Evolutionary conservation across 2,329 filamentous ascomycete species (phyloP).

Genomic region (Ophiostoma piceae): DNA sequence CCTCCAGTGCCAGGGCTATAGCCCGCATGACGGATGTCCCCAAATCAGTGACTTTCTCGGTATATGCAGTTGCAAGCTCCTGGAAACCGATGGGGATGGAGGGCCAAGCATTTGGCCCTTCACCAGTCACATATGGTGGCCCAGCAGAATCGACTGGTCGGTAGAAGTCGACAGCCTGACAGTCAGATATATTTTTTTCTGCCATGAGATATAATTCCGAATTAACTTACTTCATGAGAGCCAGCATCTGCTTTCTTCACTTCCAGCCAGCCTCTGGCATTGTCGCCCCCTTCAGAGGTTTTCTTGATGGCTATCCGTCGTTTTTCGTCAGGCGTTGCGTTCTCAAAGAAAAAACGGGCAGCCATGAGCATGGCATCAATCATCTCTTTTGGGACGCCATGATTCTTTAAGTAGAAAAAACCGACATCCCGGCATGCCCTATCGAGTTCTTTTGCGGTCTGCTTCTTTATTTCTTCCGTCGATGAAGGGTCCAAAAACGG

Average conservation of each 20-base stretch:
- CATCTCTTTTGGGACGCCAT: neutral
- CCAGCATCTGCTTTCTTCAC: neutral
- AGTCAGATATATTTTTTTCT: neutral
- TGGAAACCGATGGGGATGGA: neutral
- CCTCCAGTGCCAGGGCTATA: neutral
- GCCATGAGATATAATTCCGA: neutral
- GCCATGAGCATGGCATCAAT: conserved; percentile 1
- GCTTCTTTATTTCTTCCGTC: neutral
- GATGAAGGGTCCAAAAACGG: neutral
- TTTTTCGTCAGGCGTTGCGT: neutral
- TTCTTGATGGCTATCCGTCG: neutral
- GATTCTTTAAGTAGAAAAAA: neutral
- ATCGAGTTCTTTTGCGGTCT: neutral
- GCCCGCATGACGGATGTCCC: conserved; percentile 7
- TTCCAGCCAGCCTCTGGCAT: neutral
- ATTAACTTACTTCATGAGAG: neutral
- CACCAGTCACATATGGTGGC: neutral
- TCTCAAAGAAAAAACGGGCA: conserved; percentile 5
- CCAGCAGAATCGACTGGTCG: neutral
- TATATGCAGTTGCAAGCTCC: neutral
- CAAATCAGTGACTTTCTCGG: neutral
- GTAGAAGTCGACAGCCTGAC: conserved; percentile 6
- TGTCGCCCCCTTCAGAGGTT: neutral
- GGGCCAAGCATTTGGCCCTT: neutral
- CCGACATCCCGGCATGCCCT: neutral